A percentile compares a stretch with the other conserved stretches of the same genome.
Evolutionary conservation across 2,329 filamentous ascomycete genomes (phyloP).

Genomic region (Byssochlamys sp.): DNA sequence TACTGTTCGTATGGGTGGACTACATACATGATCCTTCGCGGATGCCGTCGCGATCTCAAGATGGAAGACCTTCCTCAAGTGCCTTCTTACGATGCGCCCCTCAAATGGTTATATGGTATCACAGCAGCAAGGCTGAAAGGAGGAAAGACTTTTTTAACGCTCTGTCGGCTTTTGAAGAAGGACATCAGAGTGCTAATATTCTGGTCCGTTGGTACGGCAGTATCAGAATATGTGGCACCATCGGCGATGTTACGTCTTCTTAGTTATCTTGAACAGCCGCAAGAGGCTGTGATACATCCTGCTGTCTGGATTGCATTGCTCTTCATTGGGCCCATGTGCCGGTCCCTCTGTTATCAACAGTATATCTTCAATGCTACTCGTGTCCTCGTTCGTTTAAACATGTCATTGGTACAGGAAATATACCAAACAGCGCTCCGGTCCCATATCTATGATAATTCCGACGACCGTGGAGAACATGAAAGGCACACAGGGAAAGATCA

Average conservation of each 20-base stretch:
- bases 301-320: constrained; percentile 48
- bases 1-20: constrained; percentile 27
- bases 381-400: constrained; percentile 48
- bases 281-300: constrained; percentile 38
- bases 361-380: constrained; percentile 51
- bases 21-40: constrained; percentile 21
- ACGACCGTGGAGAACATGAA: constrained; percentile 3
- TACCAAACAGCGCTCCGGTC: constrained; percentile 48
- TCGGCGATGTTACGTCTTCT: constrained; percentile 48
- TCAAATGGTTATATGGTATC: constrained; percentile 17
- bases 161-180: constrained; percentile 15
- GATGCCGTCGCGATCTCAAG: constrained; percentile 18
- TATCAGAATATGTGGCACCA: constrained; percentile 43
- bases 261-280: constrained; percentile 41
- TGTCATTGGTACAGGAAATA: constrained; percentile 50
- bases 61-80: constrained; percentile 25
- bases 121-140: constrained; percentile 15
- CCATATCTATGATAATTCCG: constrained; percentile 42
- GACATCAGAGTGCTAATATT: constrained; percentile 19
- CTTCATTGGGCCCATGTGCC: constrained; percentile 42
- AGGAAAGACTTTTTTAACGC: constrained; percentile 18
- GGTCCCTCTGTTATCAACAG: constrained; percentile 46
- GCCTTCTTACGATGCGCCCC: constrained; percentile 21
- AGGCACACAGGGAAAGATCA: constrained; percentile 4
- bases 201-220: constrained; percentile 15